Evolutionary conservation across 2,329 filamentous ascomycete genomes (phyloP).

Genomic region (Pestalotiopsis fici): DNA sequence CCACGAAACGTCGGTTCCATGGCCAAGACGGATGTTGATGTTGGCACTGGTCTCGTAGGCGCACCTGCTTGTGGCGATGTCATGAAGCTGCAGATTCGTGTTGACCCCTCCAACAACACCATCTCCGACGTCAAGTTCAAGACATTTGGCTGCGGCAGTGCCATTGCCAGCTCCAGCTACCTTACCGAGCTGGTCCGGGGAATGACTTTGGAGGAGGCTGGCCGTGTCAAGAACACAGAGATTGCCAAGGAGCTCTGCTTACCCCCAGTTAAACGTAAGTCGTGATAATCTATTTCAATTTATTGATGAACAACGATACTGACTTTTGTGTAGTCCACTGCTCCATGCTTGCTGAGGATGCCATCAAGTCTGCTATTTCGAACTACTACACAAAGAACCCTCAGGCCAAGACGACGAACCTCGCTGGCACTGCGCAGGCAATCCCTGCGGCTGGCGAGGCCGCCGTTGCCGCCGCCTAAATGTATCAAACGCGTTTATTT

Average conservation of each 20-base stretch:
- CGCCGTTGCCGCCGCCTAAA: conserved; percentile 20
- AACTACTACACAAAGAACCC: conserved; percentile 94
- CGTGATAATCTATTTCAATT: neutral
- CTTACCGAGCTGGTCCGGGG: conserved; percentile 92
- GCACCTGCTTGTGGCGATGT: conserved; percentile 92
- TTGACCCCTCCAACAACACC: conserved; percentile 72
- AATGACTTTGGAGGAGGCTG: conserved; percentile 94
- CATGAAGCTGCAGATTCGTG: conserved; percentile 89
- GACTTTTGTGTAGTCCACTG: conserved; percentile 68
- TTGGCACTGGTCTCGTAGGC: conserved; percentile 77
- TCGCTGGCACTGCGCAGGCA: conserved; percentile 72
- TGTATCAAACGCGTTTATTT: neutral
- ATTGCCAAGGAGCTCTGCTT: conserved; percentile 92
- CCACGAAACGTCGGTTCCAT: conserved; percentile 80
- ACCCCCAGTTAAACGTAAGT: conserved; percentile 74
- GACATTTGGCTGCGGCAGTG: conserved; percentile 79
- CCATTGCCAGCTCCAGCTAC: conserved; percentile 93
- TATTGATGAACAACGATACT: neutral
- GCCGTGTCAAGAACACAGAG: conserved; percentile 92
- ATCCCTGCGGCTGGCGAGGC: conserved; percentile 56
- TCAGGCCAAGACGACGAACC: conserved; percentile 69
- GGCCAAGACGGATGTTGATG: conserved; percentile 69
- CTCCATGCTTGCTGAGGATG: conserved; percentile 90
- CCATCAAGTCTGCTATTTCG: conserved; percentile 87
- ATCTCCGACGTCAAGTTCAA: conserved; percentile 84